Evolutionary conservation across 2,329 filamentous ascomycete genomes (phyloP).

Genomic region (Pseudocercospora vitis): DNA sequence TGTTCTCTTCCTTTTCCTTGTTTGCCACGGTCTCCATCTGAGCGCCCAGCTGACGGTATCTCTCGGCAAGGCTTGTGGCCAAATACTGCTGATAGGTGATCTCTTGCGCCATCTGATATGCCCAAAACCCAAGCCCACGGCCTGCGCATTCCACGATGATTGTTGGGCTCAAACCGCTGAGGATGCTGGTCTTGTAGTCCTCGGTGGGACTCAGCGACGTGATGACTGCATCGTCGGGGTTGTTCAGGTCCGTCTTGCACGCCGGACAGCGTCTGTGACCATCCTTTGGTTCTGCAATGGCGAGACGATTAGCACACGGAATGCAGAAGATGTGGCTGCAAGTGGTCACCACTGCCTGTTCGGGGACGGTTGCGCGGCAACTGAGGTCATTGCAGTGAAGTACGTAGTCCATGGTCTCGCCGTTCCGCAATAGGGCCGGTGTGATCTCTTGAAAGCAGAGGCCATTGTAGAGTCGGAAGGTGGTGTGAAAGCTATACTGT

Average conservation of each 20-base stretch:
- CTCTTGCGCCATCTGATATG: slow-evolving; percentile 80
- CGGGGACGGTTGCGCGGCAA: slow-evolving; percentile 68
- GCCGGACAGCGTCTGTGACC: slow-evolving; percentile 68
- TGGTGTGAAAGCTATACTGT: no score
- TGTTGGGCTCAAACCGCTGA: slow-evolving; percentile 78
- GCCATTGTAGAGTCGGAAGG: not conserved
- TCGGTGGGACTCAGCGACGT: slow-evolving; percentile 75
- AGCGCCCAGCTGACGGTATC: slow-evolving; percentile 63
- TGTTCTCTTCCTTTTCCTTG: slow-evolving; percentile 73
- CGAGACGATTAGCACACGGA: slow-evolving; percentile 66
- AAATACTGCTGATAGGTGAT: slow-evolving; percentile 78
- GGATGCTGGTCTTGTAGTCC: slow-evolving; percentile 83
- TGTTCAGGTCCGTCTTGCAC: slow-evolving; percentile 66
- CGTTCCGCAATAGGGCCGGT: no score
- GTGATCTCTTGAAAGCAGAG: no score
- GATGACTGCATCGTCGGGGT: slow-evolving; percentile 72
- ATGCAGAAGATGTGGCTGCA: slow-evolving; percentile 91
- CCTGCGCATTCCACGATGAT: slow-evolving; percentile 85
- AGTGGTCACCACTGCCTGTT: slow-evolving; percentile 79
- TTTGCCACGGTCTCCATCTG: slow-evolving; percentile 72
- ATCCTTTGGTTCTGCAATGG: slow-evolving; percentile 57
- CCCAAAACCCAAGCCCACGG: slow-evolving; percentile 78
- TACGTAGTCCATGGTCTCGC: slow-evolving; percentile 65
- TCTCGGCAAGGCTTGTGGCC: slow-evolving; percentile 69
- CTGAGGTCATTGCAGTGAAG: slow-evolving; percentile 78